phyloP scores from a whole-genome alignment of 371 early-diverging fungal genomes.

The Ecytonucleospora hepatopenaei region DNA sequence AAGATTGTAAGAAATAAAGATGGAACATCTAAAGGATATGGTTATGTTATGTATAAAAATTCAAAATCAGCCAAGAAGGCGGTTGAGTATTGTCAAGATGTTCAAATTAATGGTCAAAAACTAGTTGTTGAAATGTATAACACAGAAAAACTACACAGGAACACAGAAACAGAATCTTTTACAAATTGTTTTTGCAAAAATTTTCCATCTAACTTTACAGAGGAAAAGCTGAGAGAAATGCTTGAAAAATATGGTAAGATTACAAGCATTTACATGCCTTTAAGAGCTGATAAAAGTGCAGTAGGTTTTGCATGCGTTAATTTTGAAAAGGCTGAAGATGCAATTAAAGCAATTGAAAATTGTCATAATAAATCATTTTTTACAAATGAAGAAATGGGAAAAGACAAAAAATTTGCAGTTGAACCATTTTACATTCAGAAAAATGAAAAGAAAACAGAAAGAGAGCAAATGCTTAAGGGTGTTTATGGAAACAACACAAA shows the following conservation, averaged over 20 bases:
- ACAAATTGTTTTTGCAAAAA: slow-evolving; percentile 56
- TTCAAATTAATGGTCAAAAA: slow-evolving; percentile 35
- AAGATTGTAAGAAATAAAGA: slow-evolving; percentile 74
- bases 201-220: slow-evolving; percentile 40
- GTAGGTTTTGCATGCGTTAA: slow-evolving; percentile 96
- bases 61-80: slow-evolving; percentile 51
- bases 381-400: slow-evolving; percentile 62
- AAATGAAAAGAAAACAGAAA: slow-evolving; percentile 92
- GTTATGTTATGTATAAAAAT: slow-evolving; percentile 53
- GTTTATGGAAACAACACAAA: slow-evolving; percentile 25
- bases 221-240: slow-evolving; percentile 35
- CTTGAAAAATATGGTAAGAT: slow-evolving; percentile 51
- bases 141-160: slow-evolving; percentile 21
- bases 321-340: slow-evolving; percentile 82
- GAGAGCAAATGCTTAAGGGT: slow-evolving; percentile 75
- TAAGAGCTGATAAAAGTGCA: slow-evolving; percentile 62
- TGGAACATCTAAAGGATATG: slow-evolving; percentile 54
- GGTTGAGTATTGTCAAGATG: slow-evolving; percentile 41
- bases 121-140: slow-evolving; percentile 47
- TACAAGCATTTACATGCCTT: slow-evolving; percentile 47
- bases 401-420: slow-evolving; percentile 79
- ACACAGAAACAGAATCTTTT: slow-evolving; percentile 23
- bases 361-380: slow-evolving; percentile 88
- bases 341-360: slow-evolving; percentile 81
- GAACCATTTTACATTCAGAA: slow-evolving; percentile 79